phyloP scores from a whole-genome alignment of 2,329 filamentous ascomycete genomes.

The Sclerotinia subarctica region DNA sequence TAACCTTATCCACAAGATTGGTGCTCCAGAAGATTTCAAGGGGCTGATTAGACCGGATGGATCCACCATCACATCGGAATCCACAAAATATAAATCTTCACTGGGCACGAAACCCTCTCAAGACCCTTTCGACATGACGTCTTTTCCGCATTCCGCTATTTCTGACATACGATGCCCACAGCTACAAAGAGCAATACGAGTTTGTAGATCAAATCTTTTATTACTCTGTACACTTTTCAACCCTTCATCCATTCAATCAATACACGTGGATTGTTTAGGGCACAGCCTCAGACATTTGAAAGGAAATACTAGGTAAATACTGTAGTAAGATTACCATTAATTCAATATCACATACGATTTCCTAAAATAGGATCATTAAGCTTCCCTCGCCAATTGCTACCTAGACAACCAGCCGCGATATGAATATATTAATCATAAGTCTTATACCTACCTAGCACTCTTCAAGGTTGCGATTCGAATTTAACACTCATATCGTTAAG shows the following conservation, averaged over 20 bases:
- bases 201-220: background rate
- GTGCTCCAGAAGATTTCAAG: background rate
- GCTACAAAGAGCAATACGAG: slow-evolving; percentile 1
- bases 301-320: background rate
- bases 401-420: background rate
- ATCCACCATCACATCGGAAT: slow-evolving; percentile 13
- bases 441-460: no score
- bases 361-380: background rate
- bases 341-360: background rate
- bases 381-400: background rate
- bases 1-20: no score
- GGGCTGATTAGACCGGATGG: background rate
- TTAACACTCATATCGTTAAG: no score
- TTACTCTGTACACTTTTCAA: background rate
- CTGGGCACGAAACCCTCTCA: slow-evolving; percentile 3
- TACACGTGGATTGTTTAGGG: background rate
- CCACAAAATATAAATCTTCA: background rate
- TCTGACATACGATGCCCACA: background rate
- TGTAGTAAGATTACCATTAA: no score
- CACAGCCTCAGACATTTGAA: background rate
- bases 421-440: no score
- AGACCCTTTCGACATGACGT: slow-evolving; percentile 12
- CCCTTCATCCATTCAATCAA: background rate
- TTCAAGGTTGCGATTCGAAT: no score
- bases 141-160: slow-evolving; percentile 11